These are phyloP conservation scores for Salpingoeca rosetta DNA, from an alignment of 78 protist species.

Conservation along the genomic window DNA sequence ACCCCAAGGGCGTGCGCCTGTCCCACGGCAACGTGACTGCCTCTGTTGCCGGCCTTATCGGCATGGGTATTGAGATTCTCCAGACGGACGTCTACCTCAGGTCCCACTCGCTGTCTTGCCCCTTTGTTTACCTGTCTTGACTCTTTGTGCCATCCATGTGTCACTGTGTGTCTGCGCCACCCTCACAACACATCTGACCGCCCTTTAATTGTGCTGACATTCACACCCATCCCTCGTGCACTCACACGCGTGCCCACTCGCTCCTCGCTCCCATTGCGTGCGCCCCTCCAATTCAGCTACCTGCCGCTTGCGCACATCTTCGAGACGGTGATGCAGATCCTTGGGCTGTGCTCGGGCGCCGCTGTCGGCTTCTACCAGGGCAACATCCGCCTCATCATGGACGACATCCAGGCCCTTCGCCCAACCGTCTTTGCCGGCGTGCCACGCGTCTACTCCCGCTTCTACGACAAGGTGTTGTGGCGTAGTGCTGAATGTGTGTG, in stretches of 20 bases:
- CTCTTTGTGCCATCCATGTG: neutral
- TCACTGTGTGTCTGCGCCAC: too few relatives aligned
- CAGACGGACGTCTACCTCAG: neutral
- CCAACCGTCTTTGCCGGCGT: conserved; percentile 87
- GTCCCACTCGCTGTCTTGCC: neutral
- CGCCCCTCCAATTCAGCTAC: conserved; percentile 66
- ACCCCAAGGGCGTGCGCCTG: conserved; percentile 69
- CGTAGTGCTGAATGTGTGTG: too few relatives aligned
- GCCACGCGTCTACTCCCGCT: conserved; percentile 82
- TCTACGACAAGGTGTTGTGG: conserved; percentile 64
- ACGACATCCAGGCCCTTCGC: conserved; percentile 61
- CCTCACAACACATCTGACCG: too few relatives aligned
- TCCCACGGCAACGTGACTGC: conserved; percentile 9
- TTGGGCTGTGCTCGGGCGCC: conserved; percentile 31
- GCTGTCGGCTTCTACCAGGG: conserved; percentile 64
- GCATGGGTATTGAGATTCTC: neutral
- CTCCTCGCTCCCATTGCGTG: too few relatives aligned
- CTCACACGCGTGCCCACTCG: too few relatives aligned
- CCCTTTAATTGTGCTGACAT: too few relatives aligned
- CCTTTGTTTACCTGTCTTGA: neutral
- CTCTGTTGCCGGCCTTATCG: neutral
- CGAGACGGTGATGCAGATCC: conserved; percentile 49
- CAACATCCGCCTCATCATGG: conserved; percentile 38
- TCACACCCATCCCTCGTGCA: too few relatives aligned
- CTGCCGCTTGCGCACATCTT: conserved; percentile 93